Evolutionary conservation across 2,329 filamentous ascomycete species (phyloP), one percentile per base, ranked within the genome.

Genomic region (Talaromyces sp.): DNA sequence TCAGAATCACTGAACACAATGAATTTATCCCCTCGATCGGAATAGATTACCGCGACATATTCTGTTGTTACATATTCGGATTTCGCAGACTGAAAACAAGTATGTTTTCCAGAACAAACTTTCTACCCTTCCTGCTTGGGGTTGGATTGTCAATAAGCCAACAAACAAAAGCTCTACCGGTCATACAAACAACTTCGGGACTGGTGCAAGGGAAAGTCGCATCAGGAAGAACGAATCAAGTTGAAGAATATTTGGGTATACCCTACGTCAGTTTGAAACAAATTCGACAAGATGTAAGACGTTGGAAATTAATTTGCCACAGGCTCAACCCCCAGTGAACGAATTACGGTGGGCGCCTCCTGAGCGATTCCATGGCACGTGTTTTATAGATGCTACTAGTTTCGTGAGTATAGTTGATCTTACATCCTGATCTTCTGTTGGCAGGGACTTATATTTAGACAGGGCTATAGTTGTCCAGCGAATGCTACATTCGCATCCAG

Each of bases 391-490:
- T 37, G 54, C 35, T 16, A 64, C 54, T 43, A 22, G 49, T 1
- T 64, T 64, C 43, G 62, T 64, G 35, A 31, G 62, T 50, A 35
- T 33, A 19, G 10, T 33, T 7, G 3, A 11, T 16, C 6, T 33
- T 27, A 5, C 1, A n/a, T 33, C 4, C 9, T 1, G 39, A 27
- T 58, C 3, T 33, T 58, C 45, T 1, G 4, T 35, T 3, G 14
- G 22, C 37, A 2, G 31, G 8, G 24, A 39, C 62, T 63, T 10
- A 63, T 16, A 16, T 3, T 6, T 19, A 10, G 37, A n/a, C 8
- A 64, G 62, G 54, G 62, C 33, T 64, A 64, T 49, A 50, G 41
- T 27, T 64, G 62, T 39, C 62, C 62, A n/a, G 35, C 54, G 43
- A 64, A 59, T 13, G 31, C 52, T 2, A 52, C 54, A 4, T 41